Base-by-base conservation (phyloP, 1,284 basidiomycete genomes). In the Puccinia horiana region DNA sequence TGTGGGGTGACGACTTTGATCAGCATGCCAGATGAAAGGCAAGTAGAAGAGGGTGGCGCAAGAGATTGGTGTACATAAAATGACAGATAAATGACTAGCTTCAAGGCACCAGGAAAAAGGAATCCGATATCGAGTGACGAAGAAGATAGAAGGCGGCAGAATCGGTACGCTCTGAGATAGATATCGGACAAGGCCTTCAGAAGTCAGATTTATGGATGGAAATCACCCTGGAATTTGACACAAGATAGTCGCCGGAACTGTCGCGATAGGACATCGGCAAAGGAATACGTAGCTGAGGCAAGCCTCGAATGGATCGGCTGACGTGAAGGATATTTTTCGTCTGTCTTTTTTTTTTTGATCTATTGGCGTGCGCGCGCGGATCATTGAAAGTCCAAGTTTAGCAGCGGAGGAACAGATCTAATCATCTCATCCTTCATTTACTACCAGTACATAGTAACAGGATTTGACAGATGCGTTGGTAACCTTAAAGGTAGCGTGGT, bases 1-100 rank as follows among this genome's bases (percentile, higher is more conserved):
- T 61, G 74, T 76, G 74, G 74, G 74, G 74, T 76, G 37, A 76
- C 49, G 74, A 76, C n/a, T 61, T n/a, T 37, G 74, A 76, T 76
- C 42, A 61, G 26, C 23, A 56, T 58, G 56, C 73, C 35, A 75
- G 73, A 61, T 76, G 54, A 35, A 44, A 52, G 40, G 16, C 73
- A 56, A 40, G n/a, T 37, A 76, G 56, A 32, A 76, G 74, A 61
- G 61, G 49, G 74, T 76, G 74, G 74, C 74, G 74, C 56, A 56
- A 56, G 54, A 76, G 20, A 40, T 14, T 35, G 16, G 29, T 5
- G 29, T 3, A 52, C n/a, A n/a, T n/a, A n/a, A n/a, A n/a, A n/a
- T n/a, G n/a, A n/a, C n/a, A n/a, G n/a, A n/a, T 52, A 20, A 4
- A 20, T 26, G 5, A 52, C 14, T 76, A 12, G 52, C 18, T 20